Base-by-base conservation (phyloP, 441 rosid species). In the Mallotus repandus region DNA sequence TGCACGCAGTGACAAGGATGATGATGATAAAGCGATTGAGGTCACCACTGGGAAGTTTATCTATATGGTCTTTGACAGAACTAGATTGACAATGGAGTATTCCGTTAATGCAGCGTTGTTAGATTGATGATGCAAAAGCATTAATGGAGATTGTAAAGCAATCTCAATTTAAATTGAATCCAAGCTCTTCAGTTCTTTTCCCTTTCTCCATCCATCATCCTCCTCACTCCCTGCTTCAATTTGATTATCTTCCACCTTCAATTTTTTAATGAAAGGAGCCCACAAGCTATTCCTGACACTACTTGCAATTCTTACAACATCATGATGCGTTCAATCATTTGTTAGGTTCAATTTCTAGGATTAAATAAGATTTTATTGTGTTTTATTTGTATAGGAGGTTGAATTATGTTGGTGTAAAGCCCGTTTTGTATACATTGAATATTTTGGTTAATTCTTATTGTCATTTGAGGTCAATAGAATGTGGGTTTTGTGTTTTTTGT, bases 81-180 rank as follows among this genome's bases (percentile, higher is more conserved):
- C 97, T 58, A 96, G 97, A 25, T 94, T 97, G 98, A 94, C 96
- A 78, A 95, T 82, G 73, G 98, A 92, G 81, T 92, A 90, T 73
- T 81, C 93, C 78, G 93, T 94, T 65, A 87, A 68, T 79, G 97
- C 97, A 5, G 97, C 97, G 29, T 79, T 94, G 45, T 73, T 74
- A 92, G 97, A 88, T 91, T 52, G 94, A 92, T 55, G 97, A 92
- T 77, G 79, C 70, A 41, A 97, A 89, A 81, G 80, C 60, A 67
- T 77, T 92, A 72, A 85, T 89, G 89, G 89, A 85, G 81, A 82
- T 95, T 32, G 68, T 89, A 73, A 87, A 88, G 81, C 97, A 95
- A 25, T 25, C 29, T 25, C 29, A 25, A 25, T 25, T 25, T 25
- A 25, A 25, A 25, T 25, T 25, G 29, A 25, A 25, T 25, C 29